Percentiles rank a stretch among this genome's conserved stretches.
phyloP scores from a whole-genome alignment of 768 basidiomycete species.

The Russula griseocarnosa region DNA sequence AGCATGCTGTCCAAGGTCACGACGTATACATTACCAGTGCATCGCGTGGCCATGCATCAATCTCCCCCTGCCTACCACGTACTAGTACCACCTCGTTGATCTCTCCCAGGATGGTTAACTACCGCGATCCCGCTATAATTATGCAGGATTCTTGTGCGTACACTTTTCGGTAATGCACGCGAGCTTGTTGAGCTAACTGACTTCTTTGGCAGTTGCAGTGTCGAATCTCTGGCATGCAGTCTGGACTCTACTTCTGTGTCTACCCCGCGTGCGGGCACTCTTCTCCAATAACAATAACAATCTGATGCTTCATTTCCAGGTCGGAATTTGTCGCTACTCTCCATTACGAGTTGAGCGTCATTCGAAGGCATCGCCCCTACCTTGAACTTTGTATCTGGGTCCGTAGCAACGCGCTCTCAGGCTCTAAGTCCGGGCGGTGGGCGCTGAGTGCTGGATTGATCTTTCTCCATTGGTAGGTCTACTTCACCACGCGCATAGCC shows the following conservation, averaged over 20 bases:
- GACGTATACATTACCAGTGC: neutral
- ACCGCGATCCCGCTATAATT: neutral
- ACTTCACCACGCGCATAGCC: neutral
- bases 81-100: too few species aligned
- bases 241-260: neutral
- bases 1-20: too few species aligned
- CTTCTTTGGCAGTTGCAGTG: neutral
- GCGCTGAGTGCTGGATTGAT: too few species aligned
- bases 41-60: neutral
- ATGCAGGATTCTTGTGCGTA: neutral
- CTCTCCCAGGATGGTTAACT: neutral
- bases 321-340: constrained; percentile 3
- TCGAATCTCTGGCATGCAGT: neutral
- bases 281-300: neutral
- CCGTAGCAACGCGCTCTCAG: neutral
- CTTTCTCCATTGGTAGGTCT: neutral
- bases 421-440: too few species aligned
- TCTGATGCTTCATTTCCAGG: neutral
- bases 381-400: neutral
- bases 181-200: neutral
- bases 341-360: neutral
- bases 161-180: neutral
- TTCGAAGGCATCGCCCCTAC: neutral
- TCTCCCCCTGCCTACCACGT: too few species aligned
- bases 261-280: too few species aligned